Evolutionary conservation across 768 basidiomycete genomes (phyloP).

Genomic region (Lactarius trivialis): DNA sequence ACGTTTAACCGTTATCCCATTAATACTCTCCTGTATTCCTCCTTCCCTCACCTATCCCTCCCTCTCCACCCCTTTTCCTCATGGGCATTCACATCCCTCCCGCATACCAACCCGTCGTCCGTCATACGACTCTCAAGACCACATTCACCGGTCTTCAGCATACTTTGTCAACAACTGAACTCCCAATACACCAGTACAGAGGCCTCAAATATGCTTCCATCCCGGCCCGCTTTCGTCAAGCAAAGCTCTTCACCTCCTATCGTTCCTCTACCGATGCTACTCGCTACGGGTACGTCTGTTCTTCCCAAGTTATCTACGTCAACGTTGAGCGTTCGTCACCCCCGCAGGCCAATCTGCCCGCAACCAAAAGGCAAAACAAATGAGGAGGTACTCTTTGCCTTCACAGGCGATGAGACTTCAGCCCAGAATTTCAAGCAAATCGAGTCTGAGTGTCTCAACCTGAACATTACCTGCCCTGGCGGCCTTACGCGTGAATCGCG

Average conservation of each 20-base stretch:
- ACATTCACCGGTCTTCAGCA: constrained; percentile 65
- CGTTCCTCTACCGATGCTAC: constrained; percentile 55
- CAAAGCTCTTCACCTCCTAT: constrained; percentile 52
- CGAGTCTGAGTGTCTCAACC: constrained; percentile 74
- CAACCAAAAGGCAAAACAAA: constrained; percentile 44
- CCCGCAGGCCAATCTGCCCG: constrained; percentile 65
- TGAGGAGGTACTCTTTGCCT: constrained; percentile 59
- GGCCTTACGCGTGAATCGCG: constrained; percentile 45
- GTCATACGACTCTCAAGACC: constrained; percentile 51
- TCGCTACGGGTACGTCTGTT: constrained; percentile 50
- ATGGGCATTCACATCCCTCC: constrained; percentile 18
- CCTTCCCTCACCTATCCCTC: neutral
- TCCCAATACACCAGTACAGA: constrained; percentile 61
- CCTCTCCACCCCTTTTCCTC: neutral
- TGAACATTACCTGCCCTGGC: constrained; percentile 73
- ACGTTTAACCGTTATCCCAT: neutral
- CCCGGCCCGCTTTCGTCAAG: constrained; percentile 72
- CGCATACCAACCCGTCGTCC: constrained; percentile 31
- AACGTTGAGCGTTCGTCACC: neutral
- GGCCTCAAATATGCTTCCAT: constrained; percentile 75
- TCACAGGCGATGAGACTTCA: constrained; percentile 47
- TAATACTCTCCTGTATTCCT: neutral
- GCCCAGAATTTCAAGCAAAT: constrained; percentile 52
- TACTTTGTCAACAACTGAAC: constrained; percentile 46
- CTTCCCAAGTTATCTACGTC: neutral